These are phyloP conservation scores for Alternaria hordeiaustralica DNA, from an alignment of 2,329 filamentous ascomycete species.

Conservation along the genomic window DNA sequence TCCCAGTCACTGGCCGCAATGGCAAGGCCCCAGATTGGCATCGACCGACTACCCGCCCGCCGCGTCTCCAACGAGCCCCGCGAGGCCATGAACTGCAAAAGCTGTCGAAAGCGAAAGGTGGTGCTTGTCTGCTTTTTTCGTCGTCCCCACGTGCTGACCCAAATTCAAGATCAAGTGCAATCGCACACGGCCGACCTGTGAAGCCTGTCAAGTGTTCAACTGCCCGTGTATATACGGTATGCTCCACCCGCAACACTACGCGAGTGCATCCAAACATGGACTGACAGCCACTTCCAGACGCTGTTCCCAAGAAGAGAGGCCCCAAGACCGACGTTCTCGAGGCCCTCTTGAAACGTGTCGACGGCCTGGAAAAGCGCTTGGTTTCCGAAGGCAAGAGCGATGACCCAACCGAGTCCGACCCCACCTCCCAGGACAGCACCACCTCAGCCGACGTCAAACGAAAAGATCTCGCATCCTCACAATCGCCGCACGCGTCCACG, in stretches of 20 bases:
- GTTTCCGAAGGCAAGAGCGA: slow-evolving; percentile 62
- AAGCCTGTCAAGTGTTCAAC: slow-evolving; percentile 88
- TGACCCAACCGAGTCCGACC: slow-evolving; percentile 37
- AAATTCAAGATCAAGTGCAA: slow-evolving; percentile 84
- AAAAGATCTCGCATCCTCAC: slow-evolving; percentile 24
- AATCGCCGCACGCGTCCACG: slow-evolving; percentile 32
- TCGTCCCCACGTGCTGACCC: slow-evolving; percentile 19
- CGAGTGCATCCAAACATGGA: slow-evolving; percentile 7
- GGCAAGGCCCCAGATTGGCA: slow-evolving; percentile 79
- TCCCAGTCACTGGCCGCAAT: slow-evolving; percentile 55
- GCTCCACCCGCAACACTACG: slow-evolving; percentile 15
- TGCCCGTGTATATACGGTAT: slow-evolving; percentile 87
- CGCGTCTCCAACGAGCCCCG: slow-evolving; percentile 76
- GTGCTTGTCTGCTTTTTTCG: slow-evolving; percentile 9
- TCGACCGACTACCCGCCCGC: slow-evolving; percentile 76
- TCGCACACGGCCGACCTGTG: slow-evolving; percentile 80
- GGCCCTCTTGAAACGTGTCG: slow-evolving; percentile 81
- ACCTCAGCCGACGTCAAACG: slow-evolving; percentile 27
- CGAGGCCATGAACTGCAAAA: slow-evolving; percentile 96
- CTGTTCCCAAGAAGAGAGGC: slow-evolving; percentile 86
- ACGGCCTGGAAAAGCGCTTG: slow-evolving; percentile 80
- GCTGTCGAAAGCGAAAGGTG: slow-evolving; percentile 90
- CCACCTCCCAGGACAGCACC: slow-evolving; percentile 20
- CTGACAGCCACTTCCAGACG: slow-evolving; percentile 63
- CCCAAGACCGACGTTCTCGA: slow-evolving; percentile 91